Evolutionary conservation across 371 early-diverging fungal genomes (phyloP).

Genomic region (Actinomortierella wolfii): DNA sequence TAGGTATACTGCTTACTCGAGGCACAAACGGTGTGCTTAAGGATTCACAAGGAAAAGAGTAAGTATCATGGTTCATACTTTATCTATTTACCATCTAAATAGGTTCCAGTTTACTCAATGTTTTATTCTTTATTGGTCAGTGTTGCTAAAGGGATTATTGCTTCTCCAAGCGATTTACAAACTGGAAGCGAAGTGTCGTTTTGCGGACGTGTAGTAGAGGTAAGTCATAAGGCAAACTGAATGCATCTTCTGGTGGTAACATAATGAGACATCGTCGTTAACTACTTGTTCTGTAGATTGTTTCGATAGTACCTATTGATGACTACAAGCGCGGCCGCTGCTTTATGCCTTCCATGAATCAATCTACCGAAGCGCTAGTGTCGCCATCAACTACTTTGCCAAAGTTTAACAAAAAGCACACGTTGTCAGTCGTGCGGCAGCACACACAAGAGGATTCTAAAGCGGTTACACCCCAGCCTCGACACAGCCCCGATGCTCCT

Average conservation of each 20-base stretch:
- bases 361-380: background rate
- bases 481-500: slow-evolving; percentile 19
- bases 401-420: slow-evolving; percentile 21
- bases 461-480: slow-evolving; percentile 11
- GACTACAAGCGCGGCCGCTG: slow-evolving; percentile 22
- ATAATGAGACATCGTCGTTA: too few species aligned
- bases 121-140: slow-evolving; percentile 2
- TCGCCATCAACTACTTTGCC: background rate
- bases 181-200: slow-evolving; percentile 43
- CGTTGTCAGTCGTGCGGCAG: slow-evolving; percentile 5
- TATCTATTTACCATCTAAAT: background rate
- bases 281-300: slow-evolving; percentile 1
- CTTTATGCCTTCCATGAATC: slow-evolving; percentile 8
- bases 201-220: slow-evolving; percentile 55
- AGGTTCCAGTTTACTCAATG: background rate
- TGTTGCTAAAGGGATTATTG: slow-evolving; percentile 34
- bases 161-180: slow-evolving; percentile 6
- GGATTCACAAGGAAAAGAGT: slow-evolving; percentile 52
- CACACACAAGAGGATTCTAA: background rate
- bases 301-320: slow-evolving; percentile 9
- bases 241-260: too few species aligned
- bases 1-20: slow-evolving; percentile 30
- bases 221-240: slow-evolving; percentile 10
- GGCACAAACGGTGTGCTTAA: slow-evolving; percentile 19
- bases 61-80: background rate